Evolutionary conservation across 805 yeast species (phyloP).

Genomic region (Spathaspora sp.): DNA sequence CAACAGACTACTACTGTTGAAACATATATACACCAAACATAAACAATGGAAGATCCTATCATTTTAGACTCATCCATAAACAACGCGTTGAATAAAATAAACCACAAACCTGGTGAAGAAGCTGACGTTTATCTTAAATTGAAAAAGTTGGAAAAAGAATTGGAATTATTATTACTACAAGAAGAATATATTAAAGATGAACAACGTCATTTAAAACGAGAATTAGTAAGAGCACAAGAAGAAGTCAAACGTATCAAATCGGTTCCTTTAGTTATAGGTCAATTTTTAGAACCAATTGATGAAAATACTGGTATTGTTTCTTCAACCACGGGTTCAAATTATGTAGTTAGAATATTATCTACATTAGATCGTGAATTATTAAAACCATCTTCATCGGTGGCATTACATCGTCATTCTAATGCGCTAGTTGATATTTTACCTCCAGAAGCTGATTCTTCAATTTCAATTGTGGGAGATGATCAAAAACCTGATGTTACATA

Average conservation of each 20-base stretch:
- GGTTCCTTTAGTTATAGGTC: constrained; percentile 97
- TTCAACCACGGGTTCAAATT: constrained; percentile 95
- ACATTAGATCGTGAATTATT: constrained; percentile 92
- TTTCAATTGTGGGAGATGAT: constrained; percentile 89
- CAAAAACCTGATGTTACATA: constrained; percentile 91
- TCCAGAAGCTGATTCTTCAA: constrained; percentile 97
- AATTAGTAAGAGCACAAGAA: constrained; percentile 93
- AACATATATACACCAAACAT: neutral
- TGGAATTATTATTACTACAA: constrained; percentile 79
- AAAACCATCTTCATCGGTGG: constrained; percentile 93
- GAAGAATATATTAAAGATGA: constrained; percentile 98
- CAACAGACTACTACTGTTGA: neutral
- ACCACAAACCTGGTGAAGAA: constrained; percentile 19
- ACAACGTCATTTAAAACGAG: constrained; percentile 93
- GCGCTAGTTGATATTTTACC: constrained; percentile 96
- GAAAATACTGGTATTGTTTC: constrained; percentile 95
- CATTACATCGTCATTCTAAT: constrained; percentile 96
- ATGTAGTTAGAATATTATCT: constrained; percentile 90
- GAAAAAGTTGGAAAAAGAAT: constrained; percentile 86
- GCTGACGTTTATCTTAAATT: constrained; percentile 77
- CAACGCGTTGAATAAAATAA: constrained; percentile 7
- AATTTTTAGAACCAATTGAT: constrained; percentile 95
- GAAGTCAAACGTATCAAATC: constrained; percentile 97
- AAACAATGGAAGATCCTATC: constrained; percentile 35
- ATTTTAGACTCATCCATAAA: constrained; percentile 17